Percentiles rank a stretch among this genome's conserved stretches.
Conservation (phyloP, 768 basidiomycete genomes). For the Mycena maculata region DNA sequence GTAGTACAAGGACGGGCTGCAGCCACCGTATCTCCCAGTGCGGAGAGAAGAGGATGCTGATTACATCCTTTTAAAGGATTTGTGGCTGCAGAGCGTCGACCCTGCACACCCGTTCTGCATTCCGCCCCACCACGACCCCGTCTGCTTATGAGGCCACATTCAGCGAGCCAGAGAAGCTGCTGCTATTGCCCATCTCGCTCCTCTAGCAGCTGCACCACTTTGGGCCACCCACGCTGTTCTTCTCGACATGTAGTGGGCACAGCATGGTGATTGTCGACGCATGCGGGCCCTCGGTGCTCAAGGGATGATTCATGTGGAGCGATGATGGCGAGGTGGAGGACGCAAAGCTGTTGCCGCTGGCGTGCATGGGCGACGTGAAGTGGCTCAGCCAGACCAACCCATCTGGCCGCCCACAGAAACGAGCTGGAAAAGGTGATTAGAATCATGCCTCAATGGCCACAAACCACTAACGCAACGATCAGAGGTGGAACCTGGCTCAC, state of each 20-base stretch:
- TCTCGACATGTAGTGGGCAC: conserved; percentile 87
- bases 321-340: conserved; percentile 67
- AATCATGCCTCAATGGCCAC: no score
- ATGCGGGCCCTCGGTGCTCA: conserved; percentile 86
- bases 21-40: conserved; percentile 86
- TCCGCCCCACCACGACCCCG: conserved; percentile 50
- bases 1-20: conserved; percentile 87
- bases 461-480: no score
- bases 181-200: conserved; percentile 80
- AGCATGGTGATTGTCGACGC: conserved; percentile 90
- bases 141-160: conserved; percentile 35
- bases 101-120: conserved; percentile 83
- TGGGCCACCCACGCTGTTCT: conserved; percentile 89
- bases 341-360: conserved; percentile 43
- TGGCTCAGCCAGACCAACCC: no score
- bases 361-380: conserved; percentile 84
- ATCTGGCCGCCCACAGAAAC: no score
- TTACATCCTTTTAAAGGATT: conserved; percentile 76
- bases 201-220: conserved; percentile 84
- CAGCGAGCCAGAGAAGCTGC: conserved; percentile 59
- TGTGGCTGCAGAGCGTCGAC: conserved; percentile 82
- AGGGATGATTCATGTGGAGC: conserved; percentile 85
- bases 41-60: conserved; percentile 79
- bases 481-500: no score
- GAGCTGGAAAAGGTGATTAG: no score